A percentile compares a stretch with the other conserved stretches of the same genome.
These are phyloP conservation scores for Globisporangium okanoganense DNA, from an alignment of 352 stramenopile species.

Conservation along the genomic window DNA sequence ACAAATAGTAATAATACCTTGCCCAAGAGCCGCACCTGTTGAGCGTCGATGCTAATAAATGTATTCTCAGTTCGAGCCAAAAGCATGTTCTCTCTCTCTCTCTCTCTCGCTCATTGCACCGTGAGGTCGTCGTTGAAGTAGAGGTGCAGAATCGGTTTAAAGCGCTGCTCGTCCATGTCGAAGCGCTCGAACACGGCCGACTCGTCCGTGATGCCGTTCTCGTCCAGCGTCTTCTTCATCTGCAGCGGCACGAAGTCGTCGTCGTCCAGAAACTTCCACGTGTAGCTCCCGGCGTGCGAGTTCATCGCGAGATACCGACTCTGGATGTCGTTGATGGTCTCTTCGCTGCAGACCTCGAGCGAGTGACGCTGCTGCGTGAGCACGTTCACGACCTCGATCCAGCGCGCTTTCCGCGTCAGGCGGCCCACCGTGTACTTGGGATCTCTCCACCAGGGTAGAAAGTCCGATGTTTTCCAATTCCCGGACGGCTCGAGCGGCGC, in stretches of 20 bases:
- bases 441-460: slow-evolving; percentile 88
- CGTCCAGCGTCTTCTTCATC: slow-evolving; percentile 85
- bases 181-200: slow-evolving; percentile 73
- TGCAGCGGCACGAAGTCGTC: slow-evolving; percentile 87
- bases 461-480: slow-evolving; percentile 68
- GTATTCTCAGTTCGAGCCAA: neutral
- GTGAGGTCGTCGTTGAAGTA: slow-evolving; percentile 95
- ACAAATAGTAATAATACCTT: slow-evolving; percentile 1
- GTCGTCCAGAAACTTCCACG: slow-evolving; percentile 87
- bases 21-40: neutral
- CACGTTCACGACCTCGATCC: slow-evolving; percentile 89
- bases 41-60: neutral
- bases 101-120: slow-evolving; percentile 33
- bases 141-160: slow-evolving; percentile 86
- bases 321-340: slow-evolving; percentile 88
- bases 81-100: neutral
- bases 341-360: slow-evolving; percentile 84
- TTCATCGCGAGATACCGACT: slow-evolving; percentile 84
- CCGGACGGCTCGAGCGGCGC: slow-evolving; percentile 72
- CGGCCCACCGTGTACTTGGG: slow-evolving; percentile 62
- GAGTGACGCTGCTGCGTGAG: slow-evolving; percentile 84
- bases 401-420: slow-evolving; percentile 66
- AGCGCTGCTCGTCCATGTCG: slow-evolving; percentile 85
- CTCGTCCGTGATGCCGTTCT: slow-evolving; percentile 89
- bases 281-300: slow-evolving; percentile 89